Conservation (phyloP, 148 eudicot species). For the Rhododendron vialii region DNA sequence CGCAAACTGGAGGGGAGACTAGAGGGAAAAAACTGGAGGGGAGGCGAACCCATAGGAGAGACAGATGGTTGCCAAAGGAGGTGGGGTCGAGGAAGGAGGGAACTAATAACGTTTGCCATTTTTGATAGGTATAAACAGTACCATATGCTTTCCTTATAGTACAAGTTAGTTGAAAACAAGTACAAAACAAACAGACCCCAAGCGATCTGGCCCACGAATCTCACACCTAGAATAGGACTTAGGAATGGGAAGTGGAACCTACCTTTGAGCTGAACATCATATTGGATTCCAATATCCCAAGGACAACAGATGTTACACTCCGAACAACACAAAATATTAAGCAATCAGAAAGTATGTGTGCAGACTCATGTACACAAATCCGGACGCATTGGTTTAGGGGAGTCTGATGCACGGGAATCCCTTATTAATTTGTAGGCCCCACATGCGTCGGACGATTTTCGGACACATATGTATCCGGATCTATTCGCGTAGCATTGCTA, state of each 20-base stretch:
- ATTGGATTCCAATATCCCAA: not conserved
- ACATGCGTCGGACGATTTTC: not conserved
- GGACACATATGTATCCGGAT: not conserved
- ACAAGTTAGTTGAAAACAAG: not conserved
- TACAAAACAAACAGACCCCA: not conserved
- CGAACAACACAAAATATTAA: not conserved
- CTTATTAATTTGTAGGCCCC: not conserved
- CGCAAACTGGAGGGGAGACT: no score
- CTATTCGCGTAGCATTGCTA: not conserved
- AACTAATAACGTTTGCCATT: not conserved
- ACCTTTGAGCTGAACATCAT: not conserved
- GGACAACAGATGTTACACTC: not conserved
- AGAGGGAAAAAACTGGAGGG: no score
- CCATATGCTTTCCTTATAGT: not conserved
- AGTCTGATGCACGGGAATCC: not conserved
- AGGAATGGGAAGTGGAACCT: not conserved
- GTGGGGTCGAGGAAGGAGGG: not conserved
- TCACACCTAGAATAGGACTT: not conserved
- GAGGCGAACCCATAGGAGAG: no score
- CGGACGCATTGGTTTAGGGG: not conserved
- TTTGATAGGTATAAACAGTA: not conserved
- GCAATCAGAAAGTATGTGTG: not conserved
- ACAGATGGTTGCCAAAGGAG: not conserved
- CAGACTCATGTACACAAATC: not conserved
- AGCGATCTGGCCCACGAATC: not conserved